Evolutionary conservation across 1,284 basidiomycete species (phyloP).

Genomic region (Tylopilus sp.): DNA sequence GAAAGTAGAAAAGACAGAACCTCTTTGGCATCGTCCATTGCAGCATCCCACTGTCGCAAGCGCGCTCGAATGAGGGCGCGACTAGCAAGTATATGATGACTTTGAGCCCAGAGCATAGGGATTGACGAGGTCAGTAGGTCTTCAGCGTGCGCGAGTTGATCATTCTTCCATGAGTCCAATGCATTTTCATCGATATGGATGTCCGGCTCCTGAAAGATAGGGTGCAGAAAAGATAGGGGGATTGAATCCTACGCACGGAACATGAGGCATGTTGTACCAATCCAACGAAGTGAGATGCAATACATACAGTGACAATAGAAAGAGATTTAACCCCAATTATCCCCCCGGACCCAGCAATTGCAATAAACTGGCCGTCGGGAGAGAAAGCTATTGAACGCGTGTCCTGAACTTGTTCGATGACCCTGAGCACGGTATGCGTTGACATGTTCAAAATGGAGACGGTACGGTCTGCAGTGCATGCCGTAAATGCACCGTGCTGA

Average conservation of each 20-base stretch:
- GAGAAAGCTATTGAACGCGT: neutral
- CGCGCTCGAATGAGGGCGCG: conserved; percentile 13
- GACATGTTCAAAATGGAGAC: conserved; percentile 9
- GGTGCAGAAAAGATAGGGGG: neutral
- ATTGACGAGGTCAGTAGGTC: neutral
- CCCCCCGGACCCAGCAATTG: neutral
- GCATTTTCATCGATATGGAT: neutral
- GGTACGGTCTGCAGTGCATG: neutral
- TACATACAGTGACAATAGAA: neutral
- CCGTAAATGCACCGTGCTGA: neutral
- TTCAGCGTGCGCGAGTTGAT: neutral
- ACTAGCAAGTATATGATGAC: conserved; percentile 3
- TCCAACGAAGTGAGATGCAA: no score
- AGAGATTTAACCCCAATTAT: neutral
- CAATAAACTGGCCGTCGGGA: neutral
- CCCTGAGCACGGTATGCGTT: neutral
- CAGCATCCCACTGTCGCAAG: neutral
- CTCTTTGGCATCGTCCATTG: no score
- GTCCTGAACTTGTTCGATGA: neutral
- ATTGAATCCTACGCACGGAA: conserved; percentile 3
- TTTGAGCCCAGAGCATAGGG: no score
- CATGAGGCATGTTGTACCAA: no score
- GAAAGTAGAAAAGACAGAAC: no score
- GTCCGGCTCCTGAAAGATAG: conserved; percentile 6
- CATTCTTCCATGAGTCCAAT: conserved; percentile 2